Conservation (phyloP, 2,329 filamentous ascomycete species). For the Orbilia javanica region DNA sequence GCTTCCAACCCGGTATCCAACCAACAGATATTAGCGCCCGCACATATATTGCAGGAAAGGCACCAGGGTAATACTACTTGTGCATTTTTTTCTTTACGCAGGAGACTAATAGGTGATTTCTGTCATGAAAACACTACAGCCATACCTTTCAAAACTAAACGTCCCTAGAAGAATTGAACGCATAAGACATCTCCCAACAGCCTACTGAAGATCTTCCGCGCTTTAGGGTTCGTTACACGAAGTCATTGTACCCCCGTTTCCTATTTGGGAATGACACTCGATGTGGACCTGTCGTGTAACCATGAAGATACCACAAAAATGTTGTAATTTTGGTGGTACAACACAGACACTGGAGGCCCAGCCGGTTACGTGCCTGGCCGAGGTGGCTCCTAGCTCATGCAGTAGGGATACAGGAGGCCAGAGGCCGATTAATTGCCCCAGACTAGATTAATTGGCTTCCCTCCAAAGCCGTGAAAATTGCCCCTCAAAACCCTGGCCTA, state of each 20-base stretch:
- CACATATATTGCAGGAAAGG: neutral
- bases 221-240: slow-evolving; percentile 18
- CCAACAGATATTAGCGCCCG: neutral
- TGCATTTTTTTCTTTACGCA: no score
- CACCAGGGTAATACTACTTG: neutral
- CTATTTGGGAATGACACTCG: slow-evolving; percentile 12
- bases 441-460: no score
- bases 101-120: no score
- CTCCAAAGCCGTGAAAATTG: no score
- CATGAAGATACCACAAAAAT: neutral
- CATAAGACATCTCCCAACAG: neutral
- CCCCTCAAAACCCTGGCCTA: no score
- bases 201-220: neutral
- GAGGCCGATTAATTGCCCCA: no score
- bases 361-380: neutral
- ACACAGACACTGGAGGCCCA: neutral
- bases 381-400: neutral
- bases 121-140: neutral
- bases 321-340: slow-evolving; percentile 24
- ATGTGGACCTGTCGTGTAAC: slow-evolving; percentile 28
- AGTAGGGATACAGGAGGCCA: neutral
- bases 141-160: neutral
- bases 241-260: neutral
- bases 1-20: neutral
- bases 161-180: neutral